These are phyloP conservation scores for Diaporthe sp. DNA, from an alignment of 2,329 filamentous ascomycete species.

Conservation along the genomic window DNA sequence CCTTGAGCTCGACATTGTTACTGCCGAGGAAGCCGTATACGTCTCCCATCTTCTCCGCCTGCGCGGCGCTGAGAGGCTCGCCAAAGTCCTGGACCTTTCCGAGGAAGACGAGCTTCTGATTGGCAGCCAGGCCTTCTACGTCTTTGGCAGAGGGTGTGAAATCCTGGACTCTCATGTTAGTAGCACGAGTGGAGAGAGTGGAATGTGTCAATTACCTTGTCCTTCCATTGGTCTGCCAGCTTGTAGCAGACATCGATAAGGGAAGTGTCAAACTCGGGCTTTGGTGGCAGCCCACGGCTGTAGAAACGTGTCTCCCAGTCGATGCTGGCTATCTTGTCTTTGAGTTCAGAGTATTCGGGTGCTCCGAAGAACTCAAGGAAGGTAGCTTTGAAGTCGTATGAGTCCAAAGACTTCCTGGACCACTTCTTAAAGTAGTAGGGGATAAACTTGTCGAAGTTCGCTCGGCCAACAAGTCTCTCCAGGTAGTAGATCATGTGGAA, in stretches of 20 bases:
- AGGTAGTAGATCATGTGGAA: conserved; percentile 95
- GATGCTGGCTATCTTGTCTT: conserved; percentile 77
- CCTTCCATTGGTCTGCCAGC: conserved; percentile 85
- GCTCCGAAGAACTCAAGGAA: conserved; percentile 86
- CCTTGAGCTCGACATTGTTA: conserved; percentile 87
- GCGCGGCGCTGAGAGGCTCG: conserved; percentile 72
- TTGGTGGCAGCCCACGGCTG: conserved; percentile 87
- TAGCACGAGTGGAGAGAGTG: conserved; percentile 33
- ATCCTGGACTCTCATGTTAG: conserved; percentile 51
- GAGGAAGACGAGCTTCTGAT: conserved; percentile 93
- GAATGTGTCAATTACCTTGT: conserved; percentile 59
- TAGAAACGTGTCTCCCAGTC: conserved; percentile 95
- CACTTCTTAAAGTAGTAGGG: conserved; percentile 93
- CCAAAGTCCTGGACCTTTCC: conserved; percentile 80
- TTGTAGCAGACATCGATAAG: conserved; percentile 88
- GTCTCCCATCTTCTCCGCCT: conserved; percentile 79
- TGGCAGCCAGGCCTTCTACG: conserved; percentile 81
- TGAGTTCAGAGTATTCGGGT: conserved; percentile 72
- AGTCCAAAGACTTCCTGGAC: conserved; percentile 89
- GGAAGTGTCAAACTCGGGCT: conserved; percentile 90
- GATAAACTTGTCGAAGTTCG: conserved; percentile 96
- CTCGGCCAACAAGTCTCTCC: conserved; percentile 85
- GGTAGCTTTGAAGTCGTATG: conserved; percentile 92
- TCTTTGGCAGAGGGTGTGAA: conserved; percentile 78
- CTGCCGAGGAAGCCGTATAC: conserved; percentile 81